phyloP scores from a whole-genome alignment of 1,139 yeast genomes.

The Protomyces inundatus region DNA sequence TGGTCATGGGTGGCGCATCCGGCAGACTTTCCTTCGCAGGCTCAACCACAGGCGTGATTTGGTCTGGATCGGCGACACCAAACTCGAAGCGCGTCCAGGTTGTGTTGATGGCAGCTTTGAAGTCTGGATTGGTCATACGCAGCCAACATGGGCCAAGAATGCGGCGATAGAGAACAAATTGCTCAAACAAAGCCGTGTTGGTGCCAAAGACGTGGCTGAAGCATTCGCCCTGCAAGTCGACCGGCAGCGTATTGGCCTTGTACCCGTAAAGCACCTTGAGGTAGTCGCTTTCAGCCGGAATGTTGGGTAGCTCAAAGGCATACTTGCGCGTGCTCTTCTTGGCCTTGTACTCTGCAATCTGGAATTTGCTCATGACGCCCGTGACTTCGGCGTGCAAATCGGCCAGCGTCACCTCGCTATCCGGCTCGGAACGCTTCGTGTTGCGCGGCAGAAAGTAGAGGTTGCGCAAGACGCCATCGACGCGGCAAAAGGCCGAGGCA shows the following conservation, averaged over 20 bases:
- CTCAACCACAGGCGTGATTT: conserved; percentile 45
- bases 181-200: conserved; percentile 67
- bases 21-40: conserved; percentile 50
- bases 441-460: conserved; percentile 71
- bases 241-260: conserved; percentile 58
- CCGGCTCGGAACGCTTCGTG: conserved; percentile 37
- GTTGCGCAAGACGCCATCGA: conserved; percentile 66
- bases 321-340: conserved; percentile 72
- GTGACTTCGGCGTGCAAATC: conserved; percentile 77
- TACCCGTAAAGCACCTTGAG: conserved; percentile 72
- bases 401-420: conserved; percentile 46
- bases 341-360: conserved; percentile 58
- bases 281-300: conserved; percentile 78
- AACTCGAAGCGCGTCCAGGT: conserved; percentile 82
- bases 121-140: conserved; percentile 60
- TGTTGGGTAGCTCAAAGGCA: conserved; percentile 77
- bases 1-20: conserved; percentile 55
- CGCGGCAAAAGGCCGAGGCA: conserved; percentile 73
- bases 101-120: conserved; percentile 54
- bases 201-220: conserved; percentile 79
- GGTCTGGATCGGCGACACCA: conserved; percentile 49
- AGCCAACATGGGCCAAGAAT: conserved; percentile 99
- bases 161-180: conserved; percentile 73
- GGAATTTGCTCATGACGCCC: conserved; percentile 58
- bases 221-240: conserved; percentile 67